Percentiles rank a stretch among this genome's conserved stretches.
Evolutionary conservation across 768 basidiomycete genomes (phyloP).

Genomic region (Xerocomellus chrysenteron): DNA sequence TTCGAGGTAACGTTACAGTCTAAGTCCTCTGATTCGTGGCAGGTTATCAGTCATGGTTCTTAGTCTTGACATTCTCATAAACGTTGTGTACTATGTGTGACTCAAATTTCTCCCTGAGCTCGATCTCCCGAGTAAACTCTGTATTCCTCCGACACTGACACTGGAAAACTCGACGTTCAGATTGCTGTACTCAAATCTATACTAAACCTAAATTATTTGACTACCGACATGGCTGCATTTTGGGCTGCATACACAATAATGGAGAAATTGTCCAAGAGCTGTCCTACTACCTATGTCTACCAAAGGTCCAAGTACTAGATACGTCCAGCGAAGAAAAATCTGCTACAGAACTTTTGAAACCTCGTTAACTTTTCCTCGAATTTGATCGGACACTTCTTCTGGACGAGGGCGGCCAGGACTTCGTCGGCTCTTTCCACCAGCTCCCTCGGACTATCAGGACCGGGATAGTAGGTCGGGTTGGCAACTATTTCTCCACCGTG

Average conservation of each 20-base stretch:
- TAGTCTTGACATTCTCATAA: neutral
- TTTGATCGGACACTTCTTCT: constrained; percentile 19
- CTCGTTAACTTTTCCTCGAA: constrained; percentile 19
- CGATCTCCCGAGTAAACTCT: neutral
- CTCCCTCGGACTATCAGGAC: constrained; percentile 9
- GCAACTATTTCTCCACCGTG: constrained; percentile 16
- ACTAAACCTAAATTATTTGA: neutral
- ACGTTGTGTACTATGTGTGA: neutral
- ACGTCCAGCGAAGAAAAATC: constrained; percentile 11
- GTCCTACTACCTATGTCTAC: neutral
- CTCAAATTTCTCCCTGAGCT: neutral
- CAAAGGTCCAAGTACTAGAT: constrained; percentile 3
- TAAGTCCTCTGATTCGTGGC: neutral
- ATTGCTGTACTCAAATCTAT: neutral
- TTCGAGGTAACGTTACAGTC: too few relatives aligned
- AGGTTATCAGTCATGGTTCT: neutral
- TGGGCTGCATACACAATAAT: neutral
- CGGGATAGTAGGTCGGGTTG: constrained; percentile 22
- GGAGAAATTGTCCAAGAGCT: neutral
- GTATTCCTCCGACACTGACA: neutral
- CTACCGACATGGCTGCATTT: neutral
- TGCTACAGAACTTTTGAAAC: constrained; percentile 22
- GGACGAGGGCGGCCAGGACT: constrained; percentile 16
- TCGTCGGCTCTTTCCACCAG: constrained; percentile 16
- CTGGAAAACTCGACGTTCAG: neutral